Conservation (phyloP, 2,329 filamentous ascomycete genomes). For the Thelonectria blattea region DNA sequence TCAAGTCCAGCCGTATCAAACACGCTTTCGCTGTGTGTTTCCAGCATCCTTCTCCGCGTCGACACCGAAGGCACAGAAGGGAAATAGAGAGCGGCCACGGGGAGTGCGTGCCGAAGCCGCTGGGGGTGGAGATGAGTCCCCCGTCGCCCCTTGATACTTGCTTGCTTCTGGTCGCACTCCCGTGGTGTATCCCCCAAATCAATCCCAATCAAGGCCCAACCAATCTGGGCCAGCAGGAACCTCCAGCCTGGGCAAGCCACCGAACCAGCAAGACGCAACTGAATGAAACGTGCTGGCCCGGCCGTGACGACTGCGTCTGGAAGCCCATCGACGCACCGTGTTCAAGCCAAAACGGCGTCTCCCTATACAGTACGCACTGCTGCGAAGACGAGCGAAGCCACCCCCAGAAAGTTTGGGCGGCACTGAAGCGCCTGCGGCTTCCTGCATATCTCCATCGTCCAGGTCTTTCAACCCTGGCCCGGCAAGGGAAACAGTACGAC, state of each 20-base stretch:
- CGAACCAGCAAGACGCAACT: slow-evolving; percentile 1
- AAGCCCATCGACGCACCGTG: slow-evolving; percentile 13
- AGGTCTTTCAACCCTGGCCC: slow-evolving; percentile 31
- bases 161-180: slow-evolving; percentile 36
- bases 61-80: slow-evolving; percentile 19
- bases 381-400: slow-evolving; percentile 22
- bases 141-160: slow-evolving; percentile 18
- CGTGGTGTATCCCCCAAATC: slow-evolving; percentile 28
- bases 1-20: slow-evolving; percentile 36
- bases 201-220: slow-evolving; percentile 21
- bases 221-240: slow-evolving; percentile 20
- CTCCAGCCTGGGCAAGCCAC: slow-evolving; percentile 13
- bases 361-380: neutral
- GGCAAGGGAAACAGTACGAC: slow-evolving; percentile 34
- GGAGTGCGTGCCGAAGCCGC: slow-evolving; percentile 28
- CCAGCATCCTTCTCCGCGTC: slow-evolving; percentile 31
- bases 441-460: slow-evolving; percentile 36
- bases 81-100: slow-evolving; percentile 25
- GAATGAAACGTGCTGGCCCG: slow-evolving; percentile 16
- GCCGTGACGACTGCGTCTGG: slow-evolving; percentile 19
- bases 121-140: slow-evolving; percentile 26
- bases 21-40: slow-evolving; percentile 26
- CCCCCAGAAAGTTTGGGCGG: slow-evolving; percentile 29
- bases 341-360: slow-evolving; percentile 23
- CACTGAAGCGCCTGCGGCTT: slow-evolving; percentile 34